A percentile compares a stretch with the other conserved stretches of the same genome.
phyloP scores from a whole-genome alignment of 768 basidiomycete species.

The Candolleomyces eurysporus region DNA sequence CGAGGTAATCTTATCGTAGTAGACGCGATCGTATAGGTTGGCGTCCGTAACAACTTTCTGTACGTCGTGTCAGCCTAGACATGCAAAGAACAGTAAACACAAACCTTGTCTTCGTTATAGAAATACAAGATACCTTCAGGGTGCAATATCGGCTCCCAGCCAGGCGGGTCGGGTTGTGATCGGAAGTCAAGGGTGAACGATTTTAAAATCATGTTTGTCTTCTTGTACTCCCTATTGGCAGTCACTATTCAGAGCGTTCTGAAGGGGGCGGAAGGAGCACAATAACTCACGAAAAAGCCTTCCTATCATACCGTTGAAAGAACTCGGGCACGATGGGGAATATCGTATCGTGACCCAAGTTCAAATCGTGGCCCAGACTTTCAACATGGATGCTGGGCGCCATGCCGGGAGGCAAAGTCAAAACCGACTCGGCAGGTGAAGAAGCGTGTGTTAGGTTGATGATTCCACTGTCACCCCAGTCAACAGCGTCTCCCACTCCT shows the following conservation, averaged over 20 bases:
- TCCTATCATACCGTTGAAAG: slow-evolving; percentile 2
- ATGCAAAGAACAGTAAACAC: slow-evolving; percentile 12
- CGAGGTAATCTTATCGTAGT: slow-evolving; percentile 31
- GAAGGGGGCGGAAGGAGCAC: neutral
- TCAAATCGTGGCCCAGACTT: neutral
- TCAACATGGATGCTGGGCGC: no score
- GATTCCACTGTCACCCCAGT: no score
- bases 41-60: slow-evolving; percentile 57
- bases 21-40: slow-evolving; percentile 39
- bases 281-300: slow-evolving; percentile 2
- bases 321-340: slow-evolving; percentile 7
- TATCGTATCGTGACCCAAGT: slow-evolving; percentile 4
- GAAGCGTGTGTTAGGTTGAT: no score
- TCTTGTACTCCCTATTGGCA: neutral
- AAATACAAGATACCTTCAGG: slow-evolving; percentile 66
- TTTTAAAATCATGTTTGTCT: neutral
- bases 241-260: neutral
- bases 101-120: slow-evolving; percentile 44
- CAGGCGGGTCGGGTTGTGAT: slow-evolving; percentile 21
- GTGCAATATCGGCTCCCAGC: slow-evolving; percentile 50
- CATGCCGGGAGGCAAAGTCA: no score
- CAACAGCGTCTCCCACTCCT: no score
- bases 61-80: neutral
- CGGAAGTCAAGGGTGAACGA: neutral
- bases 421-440: no score